phyloP scores from a whole-genome alignment of 2,329 filamentous ascomycete genomes.

The Ceratocystis ficicola region DNA sequence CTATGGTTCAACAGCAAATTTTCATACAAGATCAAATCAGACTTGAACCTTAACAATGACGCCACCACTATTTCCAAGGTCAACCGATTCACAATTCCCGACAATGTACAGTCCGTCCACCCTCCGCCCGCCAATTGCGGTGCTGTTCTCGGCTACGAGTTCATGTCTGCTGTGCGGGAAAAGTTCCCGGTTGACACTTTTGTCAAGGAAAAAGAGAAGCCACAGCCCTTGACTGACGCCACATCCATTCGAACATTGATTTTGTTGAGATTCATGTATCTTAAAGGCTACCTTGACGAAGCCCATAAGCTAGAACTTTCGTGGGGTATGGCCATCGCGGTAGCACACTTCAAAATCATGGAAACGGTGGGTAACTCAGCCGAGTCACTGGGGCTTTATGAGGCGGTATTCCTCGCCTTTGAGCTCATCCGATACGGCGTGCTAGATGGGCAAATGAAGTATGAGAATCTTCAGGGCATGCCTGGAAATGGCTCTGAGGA shows the following conservation, averaged over 20 bases:
- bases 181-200: slow-evolving; percentile 60
- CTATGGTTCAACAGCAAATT: slow-evolving; percentile 73
- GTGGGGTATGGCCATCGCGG: slow-evolving; percentile 71
- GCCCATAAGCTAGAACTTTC: slow-evolving; percentile 60
- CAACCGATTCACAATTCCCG: slow-evolving; percentile 34
- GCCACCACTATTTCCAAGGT: slow-evolving; percentile 49
- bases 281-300: slow-evolving; percentile 72
- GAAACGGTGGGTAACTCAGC: slow-evolving; percentile 38
- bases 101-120: slow-evolving; percentile 17
- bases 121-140: slow-evolving; percentile 24
- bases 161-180: slow-evolving; percentile 55
- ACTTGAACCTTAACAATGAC: slow-evolving; percentile 14
- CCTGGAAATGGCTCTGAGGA: slow-evolving; percentile 50
- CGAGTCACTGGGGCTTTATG: slow-evolving; percentile 47
- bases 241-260: slow-evolving; percentile 62
- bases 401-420: slow-evolving; percentile 69
- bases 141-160: slow-evolving; percentile 44
- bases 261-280: slow-evolving; percentile 78
- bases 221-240: slow-evolving; percentile 48
- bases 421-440: slow-evolving; percentile 72
- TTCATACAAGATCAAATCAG: slow-evolving; percentile 44
- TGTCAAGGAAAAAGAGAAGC: slow-evolving; percentile 43
- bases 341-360: slow-evolving; percentile 52
- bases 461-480: slow-evolving; percentile 43
- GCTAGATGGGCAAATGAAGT: slow-evolving; percentile 55